A percentile compares a stretch with the other conserved stretches of the same genome.
Evolutionary conservation across 208 protist genomes (phyloP).

Genomic region (Crithidia bombi): DNA sequence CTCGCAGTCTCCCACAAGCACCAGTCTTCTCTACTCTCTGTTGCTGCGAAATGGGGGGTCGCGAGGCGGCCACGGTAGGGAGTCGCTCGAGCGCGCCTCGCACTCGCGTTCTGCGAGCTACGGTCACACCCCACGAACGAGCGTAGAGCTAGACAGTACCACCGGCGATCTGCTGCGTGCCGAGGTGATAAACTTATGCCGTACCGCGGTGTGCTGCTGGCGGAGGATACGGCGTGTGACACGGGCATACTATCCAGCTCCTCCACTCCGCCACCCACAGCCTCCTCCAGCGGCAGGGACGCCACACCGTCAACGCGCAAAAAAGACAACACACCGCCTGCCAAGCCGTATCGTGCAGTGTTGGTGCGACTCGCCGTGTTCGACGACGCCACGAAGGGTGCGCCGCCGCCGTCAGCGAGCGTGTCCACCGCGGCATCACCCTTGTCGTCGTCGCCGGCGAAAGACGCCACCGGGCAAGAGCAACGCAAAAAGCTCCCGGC

Average conservation of each 20-base stretch:
- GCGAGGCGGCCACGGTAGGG: neutral
- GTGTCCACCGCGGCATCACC: neutral
- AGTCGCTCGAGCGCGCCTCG: constrained; percentile 6
- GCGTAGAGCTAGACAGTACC: constrained; percentile 4
- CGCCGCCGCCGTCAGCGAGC: neutral
- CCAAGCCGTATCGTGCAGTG: constrained; percentile 6
- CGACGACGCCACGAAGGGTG: neutral
- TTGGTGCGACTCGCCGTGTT: neutral
- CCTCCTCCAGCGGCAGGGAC: neutral
- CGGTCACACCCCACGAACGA: constrained; percentile 3
- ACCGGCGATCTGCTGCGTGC: constrained; percentile 7
- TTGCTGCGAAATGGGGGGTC: constrained; percentile 6
- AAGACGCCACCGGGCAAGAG: neutral
- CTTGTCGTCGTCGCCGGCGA: neutral
- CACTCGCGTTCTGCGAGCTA: constrained; percentile 18
- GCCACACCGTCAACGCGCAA: neutral
- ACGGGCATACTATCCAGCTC: neutral
- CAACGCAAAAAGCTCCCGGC: constrained; percentile 1
- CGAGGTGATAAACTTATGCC: constrained; percentile 22
- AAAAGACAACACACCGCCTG: neutral
- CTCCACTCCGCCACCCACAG: neutral
- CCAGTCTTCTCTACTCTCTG: constrained; percentile 23
- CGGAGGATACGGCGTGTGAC: constrained; percentile 3
- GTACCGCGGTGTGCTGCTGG: constrained; percentile 15
- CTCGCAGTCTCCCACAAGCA: neutral